Base-by-base conservation (phyloP, 371 early-diverging fungal genomes). In the Haplosporangium sp. region DNA sequence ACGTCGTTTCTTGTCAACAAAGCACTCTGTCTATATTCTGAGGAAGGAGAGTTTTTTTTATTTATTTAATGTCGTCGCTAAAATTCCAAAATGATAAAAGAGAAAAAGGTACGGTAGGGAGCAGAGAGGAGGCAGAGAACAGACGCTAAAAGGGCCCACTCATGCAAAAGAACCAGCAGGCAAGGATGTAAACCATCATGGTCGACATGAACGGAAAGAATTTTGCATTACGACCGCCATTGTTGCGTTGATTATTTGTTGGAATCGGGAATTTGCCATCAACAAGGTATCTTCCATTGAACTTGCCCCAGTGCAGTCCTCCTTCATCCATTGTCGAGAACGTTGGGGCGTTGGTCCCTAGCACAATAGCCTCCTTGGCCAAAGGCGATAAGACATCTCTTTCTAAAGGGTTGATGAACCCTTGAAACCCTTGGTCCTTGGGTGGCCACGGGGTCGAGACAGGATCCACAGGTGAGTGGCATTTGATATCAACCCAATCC, bases 291-390 rank as follows among this genome's bases (percentile, higher is more conserved):
- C 29, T 64, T 16, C 67, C 50, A 54, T 58, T 47, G 38, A 48
- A 69, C 56, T 67, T 41, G 2, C 70, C 71, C 77, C 77, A 76
- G 52, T 76, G 77, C 55, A 76, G 54, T 0, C 77, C 77, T 2
- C 77, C 77, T 8, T 62, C 23, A 9, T 55, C 64, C n/a, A 70
- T 29, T 0, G 67, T 71, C 55, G 71, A 66, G 37, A 76, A 70
- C 5, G 53, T 52, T 7, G 77, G 71, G 9, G 77, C 71, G 29
- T 71, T 71, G 0, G 54, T 53, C 6, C 67, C 77, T 51, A 71
- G 40, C 1, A 76, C 71, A 18, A 76, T 41, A 0, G 77, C 77
- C 6, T 77, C 77, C 36, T 64, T 67, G 0, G 72, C 62, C 36
- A 66, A 21, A 8, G 65, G 47, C 1, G 76, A 64, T 0, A 37